Conservation (phyloP, 352 stramenopile genomes). For the Phytopythium mirpurense region DNA sequence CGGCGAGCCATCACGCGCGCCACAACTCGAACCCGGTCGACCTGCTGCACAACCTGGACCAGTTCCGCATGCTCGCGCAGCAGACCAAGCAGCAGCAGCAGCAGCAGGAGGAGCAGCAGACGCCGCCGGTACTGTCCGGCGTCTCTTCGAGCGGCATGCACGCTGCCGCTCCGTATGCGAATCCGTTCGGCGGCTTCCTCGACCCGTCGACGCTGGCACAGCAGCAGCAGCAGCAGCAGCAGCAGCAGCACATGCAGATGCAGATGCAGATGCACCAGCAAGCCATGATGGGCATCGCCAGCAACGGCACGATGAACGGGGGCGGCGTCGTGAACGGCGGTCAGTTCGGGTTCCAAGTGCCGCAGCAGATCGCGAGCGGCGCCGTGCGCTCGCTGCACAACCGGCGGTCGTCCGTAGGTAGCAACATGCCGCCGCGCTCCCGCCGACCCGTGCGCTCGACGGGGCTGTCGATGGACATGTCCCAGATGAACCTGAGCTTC, state of each 20-base stretch:
- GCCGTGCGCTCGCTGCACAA: conserved; percentile 48
- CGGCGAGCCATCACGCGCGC: conserved; percentile 38
- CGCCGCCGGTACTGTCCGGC: conserved; percentile 14
- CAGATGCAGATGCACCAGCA: conserved; percentile 10
- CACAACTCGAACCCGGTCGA: conserved; percentile 78
- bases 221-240: conserved; percentile 10
- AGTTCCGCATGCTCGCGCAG: conserved; percentile 61
- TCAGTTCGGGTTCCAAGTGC: conserved; percentile 49
- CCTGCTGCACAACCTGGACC: conserved; percentile 68
- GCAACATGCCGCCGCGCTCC: conserved; percentile 26
- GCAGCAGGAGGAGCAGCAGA: conserved; percentile 38
- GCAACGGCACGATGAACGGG: conserved; percentile 5
- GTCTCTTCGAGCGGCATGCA: conserved; percentile 2
- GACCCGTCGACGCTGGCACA: conserved; percentile 22
- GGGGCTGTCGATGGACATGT: conserved; percentile 80
- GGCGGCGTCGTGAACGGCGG: conserved; percentile 4
- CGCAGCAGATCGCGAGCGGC: conserved; percentile 49
- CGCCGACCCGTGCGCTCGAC: conserved; percentile 47
- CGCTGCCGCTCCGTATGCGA: conserved; percentile 15
- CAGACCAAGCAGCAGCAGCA: conserved; percentile 47
- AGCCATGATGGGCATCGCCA: conserved; percentile 4
- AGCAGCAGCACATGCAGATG: conserved; percentile 7
- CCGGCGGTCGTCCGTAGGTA: conserved; percentile 45
- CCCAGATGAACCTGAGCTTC: conserved; percentile 73
- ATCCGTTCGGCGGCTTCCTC: conserved; percentile 27